These are phyloP conservation scores for Raffaelea albimanens DNA, from an alignment of 2,329 filamentous ascomycete species.

Conservation along the genomic window DNA sequence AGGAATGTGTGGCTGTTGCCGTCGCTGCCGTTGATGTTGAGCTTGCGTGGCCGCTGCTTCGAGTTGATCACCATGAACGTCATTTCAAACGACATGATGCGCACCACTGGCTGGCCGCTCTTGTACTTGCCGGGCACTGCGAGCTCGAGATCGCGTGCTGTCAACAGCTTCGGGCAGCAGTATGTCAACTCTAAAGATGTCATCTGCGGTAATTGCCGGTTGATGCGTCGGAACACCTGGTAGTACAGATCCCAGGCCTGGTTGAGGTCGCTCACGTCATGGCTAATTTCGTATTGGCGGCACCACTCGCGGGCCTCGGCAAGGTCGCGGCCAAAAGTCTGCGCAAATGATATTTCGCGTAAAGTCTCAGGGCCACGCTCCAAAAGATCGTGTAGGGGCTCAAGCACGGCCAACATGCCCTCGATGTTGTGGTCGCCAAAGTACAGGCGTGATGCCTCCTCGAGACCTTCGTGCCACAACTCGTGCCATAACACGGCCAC, in stretches of 20 bases:
- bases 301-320: conserved; percentile 96
- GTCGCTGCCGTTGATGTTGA: conserved; percentile 82
- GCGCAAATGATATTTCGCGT: conserved; percentile 91
- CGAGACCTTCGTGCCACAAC: conserved; percentile 94
- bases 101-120: conserved; percentile 66
- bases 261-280: conserved; percentile 88
- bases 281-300: conserved; percentile 78
- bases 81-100: conserved; percentile 82
- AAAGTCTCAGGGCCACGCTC: conserved; percentile 88
- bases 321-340: conserved; percentile 92
- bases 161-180: conserved; percentile 87
- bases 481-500: conserved; percentile 98
- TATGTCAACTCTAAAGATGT: conserved; percentile 91
- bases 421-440: conserved; percentile 97
- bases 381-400: conserved; percentile 83
- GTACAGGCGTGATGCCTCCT: conserved; percentile 92
- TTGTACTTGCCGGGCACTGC: conserved; percentile 94
- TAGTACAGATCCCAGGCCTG: conserved; percentile 99
- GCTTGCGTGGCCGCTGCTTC: conserved; percentile 88
- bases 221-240: conserved; percentile 93
- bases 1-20: conserved; percentile 79
- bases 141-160: conserved; percentile 76
- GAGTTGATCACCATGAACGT: conserved; percentile 90
- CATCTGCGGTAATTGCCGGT: conserved; percentile 83
- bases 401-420: conserved; percentile 88